Evolutionary conservation across 768 basidiomycete genomes (phyloP), one percentile per base, ranked within the genome.

Genomic region (Neoboletus subvelutipes): DNA sequence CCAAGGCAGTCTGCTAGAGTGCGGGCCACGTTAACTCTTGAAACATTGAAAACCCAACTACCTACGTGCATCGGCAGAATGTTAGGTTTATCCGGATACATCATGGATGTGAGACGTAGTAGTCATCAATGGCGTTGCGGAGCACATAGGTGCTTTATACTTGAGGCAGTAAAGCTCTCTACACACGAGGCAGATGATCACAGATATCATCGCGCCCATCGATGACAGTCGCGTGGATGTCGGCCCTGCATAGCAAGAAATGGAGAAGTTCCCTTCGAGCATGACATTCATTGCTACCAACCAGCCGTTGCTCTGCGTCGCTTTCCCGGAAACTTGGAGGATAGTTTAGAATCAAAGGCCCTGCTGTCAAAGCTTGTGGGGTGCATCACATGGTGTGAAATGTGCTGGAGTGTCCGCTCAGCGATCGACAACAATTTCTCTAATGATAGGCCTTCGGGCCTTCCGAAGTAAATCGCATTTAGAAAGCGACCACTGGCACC

Each of bases 151-250:
- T 36, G 45, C 28, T 51, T 55, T 59, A 55, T 59, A 54, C 42
- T 26, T n/a, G n/a, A n/a, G n/a, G n/a, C n/a, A 6, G 7, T 13
- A 26, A 40, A 18, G n/a, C 12, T 31, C 47, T 41, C 45, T 50
- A 50, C 9, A 53, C 64, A 67, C 62, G 64, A 67, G 62, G 65
- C 63, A 56, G 54, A 58, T 64, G 45, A 28, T 24, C 52, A 54
- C 55, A 53, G 57, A 67, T 65, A 61, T 51, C 41, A 47, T 40
- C n/a, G 34, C 36, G 39, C 22, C 39, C 20, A 42, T 60, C 42
- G 41, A 34, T 52, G 45, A n/a, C 31, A 26, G 26, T n/a, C 17
- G 18, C 12, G 31, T 48, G 46, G 36, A 36, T 18, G 33, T 29
- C 24, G 28, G 10, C 31, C 34, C 24, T 12, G 13, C 39, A 39